Evolutionary conservation across 805 yeast genomes (phyloP), one percentile per base, ranked within the genome.

Genomic region (Ascoidea rubescens): DNA sequence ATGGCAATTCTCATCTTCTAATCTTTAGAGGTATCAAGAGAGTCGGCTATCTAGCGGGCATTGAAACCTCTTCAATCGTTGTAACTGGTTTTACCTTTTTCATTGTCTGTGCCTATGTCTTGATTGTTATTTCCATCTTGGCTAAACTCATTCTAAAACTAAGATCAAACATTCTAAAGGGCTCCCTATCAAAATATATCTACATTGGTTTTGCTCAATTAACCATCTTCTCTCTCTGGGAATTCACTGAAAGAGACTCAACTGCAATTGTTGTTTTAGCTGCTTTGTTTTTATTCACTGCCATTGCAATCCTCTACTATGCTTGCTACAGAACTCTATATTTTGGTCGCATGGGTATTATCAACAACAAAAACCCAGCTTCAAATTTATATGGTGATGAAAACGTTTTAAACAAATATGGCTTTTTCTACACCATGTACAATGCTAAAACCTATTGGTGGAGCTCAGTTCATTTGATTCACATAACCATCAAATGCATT

Each of bases 361-460:
- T 64, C 32, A 66, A 72, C 50, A 82, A 78, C 62, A 79, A 82
- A 50, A 89, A 91, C 58, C 90, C 96, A 0, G 96, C 96, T 21
- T 95, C 91, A 48, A 67, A 87, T 53, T 70, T 90, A 52, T 90
- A 88, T 61, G 95, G 96, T 54, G 85, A 90, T 61, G 72, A 80
- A 48, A 68, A 70, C 32, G 74, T 87, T 42, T 74, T 89, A 62
- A 78, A 82, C 70, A 84, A 84, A 63, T 89, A 83, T 63, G 96
- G 96, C 0, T 90, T 84, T 67, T 78, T 88, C 61, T 90, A 89
- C 69, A 85, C 95, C 14, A 88, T 87, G 89, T 89, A 84, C 67
- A 77, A 78, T 56, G 95, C 96, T 21, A 71, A 72, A 31, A 80
- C 74, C 61, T 89, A 85, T 68, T 90, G 89, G 87, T 90, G 90